phyloP scores from a whole-genome alignment of 1,284 basidiomycete species.

The Malassezia brasiliensis region DNA sequence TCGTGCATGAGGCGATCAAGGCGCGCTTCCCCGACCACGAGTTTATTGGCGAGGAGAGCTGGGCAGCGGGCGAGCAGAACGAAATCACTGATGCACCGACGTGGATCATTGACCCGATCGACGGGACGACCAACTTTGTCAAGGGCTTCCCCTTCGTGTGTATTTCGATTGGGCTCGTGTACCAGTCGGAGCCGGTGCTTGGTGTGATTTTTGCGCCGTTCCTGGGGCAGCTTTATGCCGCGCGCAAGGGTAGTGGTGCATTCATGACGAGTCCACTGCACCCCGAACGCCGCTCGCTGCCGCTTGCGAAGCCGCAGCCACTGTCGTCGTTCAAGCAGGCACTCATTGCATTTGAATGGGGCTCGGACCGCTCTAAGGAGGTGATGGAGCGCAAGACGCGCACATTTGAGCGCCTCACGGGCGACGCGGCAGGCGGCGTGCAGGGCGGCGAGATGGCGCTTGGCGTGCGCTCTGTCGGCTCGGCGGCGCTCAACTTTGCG shows the following conservation, averaged over 20 bases:
- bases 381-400: constrained; percentile 57
- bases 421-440: constrained; percentile 57
- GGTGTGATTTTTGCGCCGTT: constrained; percentile 66
- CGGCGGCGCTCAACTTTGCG: constrained; percentile 40
- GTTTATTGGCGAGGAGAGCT: constrained; percentile 84
- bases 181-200: constrained; percentile 66
- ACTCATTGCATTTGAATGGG: constrained; percentile 82
- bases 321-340: constrained; percentile 70
- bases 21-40: constrained; percentile 65
- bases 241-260: constrained; percentile 67
- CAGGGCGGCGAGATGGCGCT: constrained; percentile 70
- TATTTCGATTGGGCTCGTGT: constrained; percentile 82
- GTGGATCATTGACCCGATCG: constrained; percentile 77
- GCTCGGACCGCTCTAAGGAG: constrained; percentile 62
- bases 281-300: constrained; percentile 55
- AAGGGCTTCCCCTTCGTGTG: constrained; percentile 67
- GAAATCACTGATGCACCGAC: constrained; percentile 75
- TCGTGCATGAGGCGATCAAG: constrained; percentile 64
- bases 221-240: constrained; percentile 67
- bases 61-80: constrained; percentile 62
- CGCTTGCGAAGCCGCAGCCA: constrained; percentile 58
- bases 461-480: constrained; percentile 30
- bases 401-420: constrained; percentile 68
- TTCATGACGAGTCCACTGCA: constrained; percentile 54
- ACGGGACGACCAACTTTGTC: constrained; percentile 89